Conservation (phyloP, 2,329 filamentous ascomycete species). For the Fusarium azukiicola region DNA sequence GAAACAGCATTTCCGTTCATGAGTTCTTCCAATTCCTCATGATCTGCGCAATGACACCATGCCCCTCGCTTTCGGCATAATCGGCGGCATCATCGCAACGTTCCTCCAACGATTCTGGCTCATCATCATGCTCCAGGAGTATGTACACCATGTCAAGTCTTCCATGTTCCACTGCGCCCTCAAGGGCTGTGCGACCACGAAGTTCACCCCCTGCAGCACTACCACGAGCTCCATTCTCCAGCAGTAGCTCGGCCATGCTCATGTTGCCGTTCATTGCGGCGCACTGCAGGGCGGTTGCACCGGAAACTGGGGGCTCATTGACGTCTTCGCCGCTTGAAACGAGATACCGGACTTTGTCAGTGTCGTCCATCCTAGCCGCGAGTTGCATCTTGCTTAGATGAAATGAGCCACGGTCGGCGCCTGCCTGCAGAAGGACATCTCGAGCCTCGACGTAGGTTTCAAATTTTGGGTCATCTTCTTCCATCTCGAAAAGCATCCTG, state of each 20-base stretch:
- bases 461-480: background rate
- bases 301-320: background rate
- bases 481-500: background rate
- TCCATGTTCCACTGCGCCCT: background rate
- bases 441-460: background rate
- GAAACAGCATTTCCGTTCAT: background rate
- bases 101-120: background rate
- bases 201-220: background rate
- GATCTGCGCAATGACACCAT: background rate
- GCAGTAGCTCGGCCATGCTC: background rate
- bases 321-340: background rate
- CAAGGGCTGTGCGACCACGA: background rate
- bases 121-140: background rate
- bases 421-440: background rate
- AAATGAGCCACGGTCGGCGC: background rate
- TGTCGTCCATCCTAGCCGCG: background rate
- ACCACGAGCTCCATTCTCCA: background rate
- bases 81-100: background rate
- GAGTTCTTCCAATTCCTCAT: background rate
- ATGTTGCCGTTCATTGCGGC: constrained; percentile 2
- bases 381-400: background rate
- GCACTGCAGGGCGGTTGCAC: background rate
- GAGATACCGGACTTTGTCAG: background rate
- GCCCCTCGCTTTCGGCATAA: background rate
- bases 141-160: background rate